These are phyloP conservation scores for Fusarium multiceps DNA, from an alignment of 2,329 filamentous ascomycete genomes.

Conservation along the genomic window DNA sequence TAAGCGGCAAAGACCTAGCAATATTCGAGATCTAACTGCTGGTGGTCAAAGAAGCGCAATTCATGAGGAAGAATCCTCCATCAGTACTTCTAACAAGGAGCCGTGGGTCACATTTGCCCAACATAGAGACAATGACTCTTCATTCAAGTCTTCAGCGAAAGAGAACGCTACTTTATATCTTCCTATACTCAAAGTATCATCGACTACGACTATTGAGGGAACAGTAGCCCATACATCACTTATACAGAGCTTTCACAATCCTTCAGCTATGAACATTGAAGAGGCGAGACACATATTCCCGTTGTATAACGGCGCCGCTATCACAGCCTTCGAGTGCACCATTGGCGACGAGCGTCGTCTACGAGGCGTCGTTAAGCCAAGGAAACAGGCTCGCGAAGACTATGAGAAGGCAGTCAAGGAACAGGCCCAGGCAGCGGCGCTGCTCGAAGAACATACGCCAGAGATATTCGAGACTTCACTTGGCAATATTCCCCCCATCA, in stretches of 20 bases:
- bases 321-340: background rate
- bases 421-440: accelerated
- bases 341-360: background rate
- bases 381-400: accelerated
- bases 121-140: too few relatives aligned
- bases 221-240: background rate
- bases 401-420: background rate
- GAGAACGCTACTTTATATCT: background rate
- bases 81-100: too few relatives aligned
- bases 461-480: background rate
- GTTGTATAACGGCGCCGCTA: accelerated
- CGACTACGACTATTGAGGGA: background rate
- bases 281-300: background rate
- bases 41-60: too few relatives aligned
- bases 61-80: too few relatives aligned
- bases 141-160: too few relatives aligned
- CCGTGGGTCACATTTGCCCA: too few relatives aligned
- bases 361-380: background rate
- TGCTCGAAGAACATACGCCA: background rate
- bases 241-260: background rate
- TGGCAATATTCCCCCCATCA: background rate
- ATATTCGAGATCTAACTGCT: too few relatives aligned
- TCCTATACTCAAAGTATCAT: background rate
- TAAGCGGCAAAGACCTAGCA: too few relatives aligned
- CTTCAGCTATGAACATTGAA: accelerated